Base-by-base conservation (phyloP, 2,329 filamentous ascomycete species). In the Fusarium sp. region DNA sequence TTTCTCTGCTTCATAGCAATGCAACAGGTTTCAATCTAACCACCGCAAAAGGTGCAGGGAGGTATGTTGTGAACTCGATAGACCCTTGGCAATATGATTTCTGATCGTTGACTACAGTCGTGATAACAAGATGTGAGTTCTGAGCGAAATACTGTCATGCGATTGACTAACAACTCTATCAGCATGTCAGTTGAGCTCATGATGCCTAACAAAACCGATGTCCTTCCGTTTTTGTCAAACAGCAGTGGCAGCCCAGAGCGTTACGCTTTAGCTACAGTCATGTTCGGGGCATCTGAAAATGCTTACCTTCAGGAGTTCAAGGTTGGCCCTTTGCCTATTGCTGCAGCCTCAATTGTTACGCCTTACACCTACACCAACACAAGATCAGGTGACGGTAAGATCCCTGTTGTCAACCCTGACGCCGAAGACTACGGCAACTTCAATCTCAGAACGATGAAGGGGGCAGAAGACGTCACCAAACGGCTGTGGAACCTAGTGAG, bases 291-390 rank as follows among this genome's bases (percentile, higher is more conserved):
- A 9, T 7, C 19, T 12, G 56, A 59, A 1, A 19, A 3, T 9
- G 56, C 56, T 3, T 59, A 59, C 7, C 31, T 59, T 3, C 52
- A 58, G 34, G 56, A 59, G 4, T 59, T 59, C 30, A 59, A 59
- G 23, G 19, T 59, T 19, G 52, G 56, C 0, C 56, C 52, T 0
- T 1, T 59, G 6, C 52, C 56, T 0, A n/a, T 59, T 7, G 58
- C 52, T n/a, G 12, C 19, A 11, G 9, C 19, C 3, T 58, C 56
- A 4, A 13, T 8, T 6, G 19, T 59, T 0, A n/a, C 25, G 19
- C 56, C 56, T 0, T 59, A 37, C 3, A 59, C 39, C 2, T 59
- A 18, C 18, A 44, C 52, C 5, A 59, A 58, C 7, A 59, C 56
- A 18, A 30, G 16, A 4, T 9, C 8, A 0, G 39, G 56, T 4